Conservation (phyloP, 2,329 filamentous ascomycete genomes). For the Elsinoe batatas region DNA sequence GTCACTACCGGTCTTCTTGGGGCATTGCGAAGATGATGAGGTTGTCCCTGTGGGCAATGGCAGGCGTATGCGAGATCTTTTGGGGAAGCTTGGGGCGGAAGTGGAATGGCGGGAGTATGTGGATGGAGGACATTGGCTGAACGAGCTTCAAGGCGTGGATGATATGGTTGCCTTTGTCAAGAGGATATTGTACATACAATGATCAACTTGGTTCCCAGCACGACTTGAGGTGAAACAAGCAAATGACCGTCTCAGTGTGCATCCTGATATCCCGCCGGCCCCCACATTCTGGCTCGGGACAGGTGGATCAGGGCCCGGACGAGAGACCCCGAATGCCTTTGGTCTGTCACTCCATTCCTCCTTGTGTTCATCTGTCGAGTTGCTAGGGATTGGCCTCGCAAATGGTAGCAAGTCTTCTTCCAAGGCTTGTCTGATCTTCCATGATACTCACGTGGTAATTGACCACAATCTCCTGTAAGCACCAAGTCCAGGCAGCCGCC, state of each 20-base stretch:
- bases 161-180: slow-evolving; percentile 17
- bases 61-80: not conserved
- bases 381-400: not conserved
- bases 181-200: not conserved
- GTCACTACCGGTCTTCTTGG: slow-evolving; percentile 18
- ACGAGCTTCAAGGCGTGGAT: slow-evolving; percentile 19
- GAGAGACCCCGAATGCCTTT: no score
- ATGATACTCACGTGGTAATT: not conserved
- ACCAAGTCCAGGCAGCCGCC: not conserved
- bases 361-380: not conserved
- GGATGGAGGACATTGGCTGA: slow-evolving; percentile 20
- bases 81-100: slow-evolving; percentile 16
- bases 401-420: not conserved
- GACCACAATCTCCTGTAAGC: not conserved
- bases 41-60: slow-evolving; percentile 17
- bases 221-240: not conserved
- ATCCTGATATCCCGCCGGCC: not conserved
- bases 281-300: not conserved
- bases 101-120: slow-evolving; percentile 18
- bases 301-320: not conserved
- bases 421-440: not conserved
- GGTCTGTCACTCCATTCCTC: not conserved
- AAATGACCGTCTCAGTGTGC: not conserved
- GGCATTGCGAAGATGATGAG: slow-evolving; percentile 18
- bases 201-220: not conserved